Conservation (phyloP, 2,329 filamentous ascomycete genomes). For the Esteya vermicola region DNA sequence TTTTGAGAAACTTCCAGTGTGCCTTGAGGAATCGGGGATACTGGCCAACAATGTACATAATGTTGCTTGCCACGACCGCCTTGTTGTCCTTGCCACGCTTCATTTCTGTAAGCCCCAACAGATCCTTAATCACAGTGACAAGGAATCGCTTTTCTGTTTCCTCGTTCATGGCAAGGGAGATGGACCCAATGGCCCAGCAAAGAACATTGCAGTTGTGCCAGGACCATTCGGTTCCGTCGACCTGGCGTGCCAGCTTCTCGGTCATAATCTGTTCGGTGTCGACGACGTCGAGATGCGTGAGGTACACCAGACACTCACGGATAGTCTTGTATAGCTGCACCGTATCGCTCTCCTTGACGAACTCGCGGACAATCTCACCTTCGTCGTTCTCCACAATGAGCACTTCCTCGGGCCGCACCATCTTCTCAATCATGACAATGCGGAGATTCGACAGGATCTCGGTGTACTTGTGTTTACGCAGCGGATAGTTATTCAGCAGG, state of each 20-base stretch:
- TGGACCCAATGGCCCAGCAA: slow-evolving; percentile 98
- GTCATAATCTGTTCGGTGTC: slow-evolving; percentile 99
- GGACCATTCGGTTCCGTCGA: slow-evolving; percentile 93
- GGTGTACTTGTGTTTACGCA: slow-evolving; percentile 95
- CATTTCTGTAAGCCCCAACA: slow-evolving; percentile 94
- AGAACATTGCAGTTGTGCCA: slow-evolving; percentile 99
- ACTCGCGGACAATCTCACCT: slow-evolving; percentile 96
- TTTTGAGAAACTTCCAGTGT: slow-evolving; percentile 99
- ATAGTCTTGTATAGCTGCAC: slow-evolving; percentile 99
- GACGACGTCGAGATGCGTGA: slow-evolving; percentile 92
- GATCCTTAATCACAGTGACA: slow-evolving; percentile 96
- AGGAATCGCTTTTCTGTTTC: slow-evolving; percentile 98
- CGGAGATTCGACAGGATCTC: slow-evolving; percentile 88
- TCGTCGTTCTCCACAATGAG: slow-evolving; percentile 99
- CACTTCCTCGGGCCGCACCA: slow-evolving; percentile 96
- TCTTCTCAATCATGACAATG: slow-evolving; percentile 99
- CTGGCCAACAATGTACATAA: slow-evolving; percentile 99
- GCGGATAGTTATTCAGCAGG: slow-evolving; percentile 76
- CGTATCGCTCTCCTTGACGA: slow-evolving; percentile 98
- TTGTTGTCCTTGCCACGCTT: slow-evolving; percentile 99
- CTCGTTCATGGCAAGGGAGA: slow-evolving; percentile 97
- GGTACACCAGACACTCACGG: slow-evolving; percentile 87
- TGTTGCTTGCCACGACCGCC: slow-evolving; percentile 95
- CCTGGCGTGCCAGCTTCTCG: slow-evolving; percentile 88
- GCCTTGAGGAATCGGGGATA: slow-evolving; percentile 97